phyloP scores from a whole-genome alignment of 352 stramenopile species.

The Phytophthora capsici region DNA sequence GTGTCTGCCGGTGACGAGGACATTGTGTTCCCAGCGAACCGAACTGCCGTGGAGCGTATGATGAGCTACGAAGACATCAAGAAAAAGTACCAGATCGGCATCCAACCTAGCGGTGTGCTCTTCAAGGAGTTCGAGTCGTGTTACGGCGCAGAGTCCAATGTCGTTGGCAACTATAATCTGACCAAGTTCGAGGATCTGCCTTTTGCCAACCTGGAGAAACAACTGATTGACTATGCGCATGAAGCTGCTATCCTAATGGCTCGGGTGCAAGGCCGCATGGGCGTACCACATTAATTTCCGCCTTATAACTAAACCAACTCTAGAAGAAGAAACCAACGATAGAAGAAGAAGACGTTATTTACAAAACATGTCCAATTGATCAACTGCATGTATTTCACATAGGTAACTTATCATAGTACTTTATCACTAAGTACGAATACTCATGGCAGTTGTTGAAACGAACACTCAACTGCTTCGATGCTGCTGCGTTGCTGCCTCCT shows the following conservation, averaged over 20 bases:
- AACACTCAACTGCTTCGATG: slow-evolving; percentile 7
- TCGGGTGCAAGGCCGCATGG: slow-evolving; percentile 21
- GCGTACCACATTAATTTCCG: slow-evolving; percentile 2
- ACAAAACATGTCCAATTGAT: slow-evolving; percentile 3
- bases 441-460: slow-evolving; percentile 15
- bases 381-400: too few relatives aligned
- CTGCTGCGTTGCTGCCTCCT: slow-evolving; percentile 17
- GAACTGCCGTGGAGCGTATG: slow-evolving; percentile 32
- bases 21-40: slow-evolving; percentile 14
- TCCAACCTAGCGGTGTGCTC: slow-evolving; percentile 45
- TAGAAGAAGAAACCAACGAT: slow-evolving; percentile 7
- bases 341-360: slow-evolving; percentile 37
- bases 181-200: slow-evolving; percentile 45
- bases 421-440: slow-evolving; percentile 19
- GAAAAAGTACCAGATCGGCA: slow-evolving; percentile 51
- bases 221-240: slow-evolving; percentile 60
- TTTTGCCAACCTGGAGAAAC: slow-evolving; percentile 55
- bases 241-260: slow-evolving; percentile 45
- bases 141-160: slow-evolving; percentile 51
- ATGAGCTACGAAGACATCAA: slow-evolving; percentile 59
- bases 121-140: slow-evolving; percentile 63
- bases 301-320: background rate
- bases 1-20: slow-evolving; percentile 7
- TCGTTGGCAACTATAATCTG: slow-evolving; percentile 50
- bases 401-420: background rate